Evolutionary conservation across 1,139 yeast species (phyloP), one percentile per base, ranked within the genome.

Genomic region (Taiozyma sp.): DNA sequence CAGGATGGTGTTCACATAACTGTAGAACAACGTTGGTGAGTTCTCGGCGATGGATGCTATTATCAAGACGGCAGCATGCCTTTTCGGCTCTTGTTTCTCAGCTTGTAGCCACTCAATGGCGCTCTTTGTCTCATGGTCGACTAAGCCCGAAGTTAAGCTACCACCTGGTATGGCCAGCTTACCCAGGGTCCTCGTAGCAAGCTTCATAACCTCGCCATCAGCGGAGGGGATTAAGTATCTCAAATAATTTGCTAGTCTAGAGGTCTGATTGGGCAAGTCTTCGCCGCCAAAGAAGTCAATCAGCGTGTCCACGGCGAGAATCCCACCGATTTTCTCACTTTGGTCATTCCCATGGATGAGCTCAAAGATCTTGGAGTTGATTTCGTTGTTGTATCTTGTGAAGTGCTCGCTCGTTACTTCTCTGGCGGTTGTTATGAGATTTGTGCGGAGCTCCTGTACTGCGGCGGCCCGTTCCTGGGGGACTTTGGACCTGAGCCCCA

Each of bases 51-150:
- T 77, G 0, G 97, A 87, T 14, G 87, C 81, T 45, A 93, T 80
- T 52, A 91, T 85, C 51, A 93, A 74, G 22, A 93, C 85, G 1
- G 98, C 96, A 0, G 97, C 97, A 67, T 91, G 97, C 56, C 96
- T 80, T 62, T 96, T 79, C 50, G 80, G 80, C 60, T 90, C 97
- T 63, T 87, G 92, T 59, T 89, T 84, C 59, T 86, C 92, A 47
- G 81, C 83, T 52, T 87, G 92, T 38, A 93, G 76, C 96, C 97
- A 87, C 67, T 93, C 98, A 49, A 92, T 76, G 45, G 97, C 91
- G 51, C 91, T 77, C 63, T 87, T 88, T 13, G 95, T 95, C 66
- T 93, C 97, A 61, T 83, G 87, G 57, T 92, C 97, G 30, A 93
- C 97, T 67, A 93, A 86, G 51, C 91, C 97, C 1, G 96, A 91